Evolutionary conservation across 1,284 basidiomycete genomes (phyloP), one percentile per base, ranked within the genome.

Genomic region (Mycena citricolor): DNA sequence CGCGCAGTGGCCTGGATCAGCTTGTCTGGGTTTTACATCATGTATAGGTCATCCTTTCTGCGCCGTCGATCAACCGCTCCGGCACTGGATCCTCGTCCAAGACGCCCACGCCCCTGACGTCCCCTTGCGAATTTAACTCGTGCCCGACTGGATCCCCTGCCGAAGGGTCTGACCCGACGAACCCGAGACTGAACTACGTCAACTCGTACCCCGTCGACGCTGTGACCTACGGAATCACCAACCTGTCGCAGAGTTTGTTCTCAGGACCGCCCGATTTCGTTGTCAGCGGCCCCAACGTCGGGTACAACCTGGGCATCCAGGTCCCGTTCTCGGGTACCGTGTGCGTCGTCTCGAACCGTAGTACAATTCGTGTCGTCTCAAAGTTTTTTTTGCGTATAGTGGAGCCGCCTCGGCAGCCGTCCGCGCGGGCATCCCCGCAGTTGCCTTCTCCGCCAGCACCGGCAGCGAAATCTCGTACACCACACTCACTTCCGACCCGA

Each of bases 221-320:
- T 0, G 65, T 62, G 2, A 49, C 55, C 13, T 67, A 60, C 41
- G 70, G 68, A 2, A 65, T 72, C 10, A 57, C 69, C 43, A 68
- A 62, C 1, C 56, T 72, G 4, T 55, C 64, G 2, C 66, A 68
- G 3, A 48, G 62, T 30, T 64, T 68, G 47, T 69, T 70, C 43
- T 58, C 57, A 11, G 45, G 33, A 11, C 39, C 47, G 1, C 71
- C 71, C 1, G 71, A 72, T 39, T 62, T 75, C 32, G 63, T 73
- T 7, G 64, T 75, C 8, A 63, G 65, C 36, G 71, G 71, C 0
- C 70, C 70, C 0, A 74, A 74, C 48, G 62, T 69, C 13, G 70
- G 70, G 14, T 64, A 56, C 36, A 69, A 70, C 49, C 54, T 65
- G 10, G 66, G 63, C 3, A 44, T 55, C 0, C 54, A 54, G 4